phyloP scores from a whole-genome alignment of 306 rosid genomes.

The Ormosia emarginata region DNA sequence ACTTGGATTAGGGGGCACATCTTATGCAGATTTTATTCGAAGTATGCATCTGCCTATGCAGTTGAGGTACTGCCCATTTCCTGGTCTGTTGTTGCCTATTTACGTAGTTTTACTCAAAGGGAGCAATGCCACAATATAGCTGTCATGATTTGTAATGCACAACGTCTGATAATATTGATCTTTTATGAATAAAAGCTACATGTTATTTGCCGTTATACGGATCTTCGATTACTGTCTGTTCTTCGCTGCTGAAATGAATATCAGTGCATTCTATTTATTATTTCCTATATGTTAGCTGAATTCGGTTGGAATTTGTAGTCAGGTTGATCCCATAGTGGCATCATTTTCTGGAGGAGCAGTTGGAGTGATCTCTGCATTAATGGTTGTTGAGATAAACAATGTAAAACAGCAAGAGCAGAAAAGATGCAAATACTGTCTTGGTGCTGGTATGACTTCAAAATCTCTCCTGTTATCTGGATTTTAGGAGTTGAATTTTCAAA shows the following conservation, averaged over 20 bases:
- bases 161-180: background rate
- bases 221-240: background rate
- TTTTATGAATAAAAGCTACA: conserved; percentile 6
- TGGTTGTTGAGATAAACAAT: conserved; percentile 97
- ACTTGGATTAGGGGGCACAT: conserved; percentile 97
- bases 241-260: background rate
- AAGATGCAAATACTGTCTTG: conserved; percentile 96
- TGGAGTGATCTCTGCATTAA: conserved; percentile 90
- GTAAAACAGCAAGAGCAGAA: conserved; percentile 93
- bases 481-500: background rate
- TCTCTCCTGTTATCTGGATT: background rate
- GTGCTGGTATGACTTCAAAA: conserved; percentile 67
- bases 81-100: background rate
- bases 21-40: conserved; percentile 78
- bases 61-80: conserved; percentile 66
- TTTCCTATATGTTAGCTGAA: background rate
- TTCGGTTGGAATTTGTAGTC: conserved; percentile 49
- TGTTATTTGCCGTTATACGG: background rate
- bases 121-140: background rate
- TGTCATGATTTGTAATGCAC: background rate
- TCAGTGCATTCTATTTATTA: background rate
- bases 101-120: background rate
- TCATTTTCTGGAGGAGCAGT: conserved; percentile 99
- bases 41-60: conserved; percentile 90
- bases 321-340: conserved; percentile 98